These are phyloP conservation scores for Tricholoma bakamatsutake DNA, from an alignment of 768 basidiomycete species.

Conservation along the genomic window DNA sequence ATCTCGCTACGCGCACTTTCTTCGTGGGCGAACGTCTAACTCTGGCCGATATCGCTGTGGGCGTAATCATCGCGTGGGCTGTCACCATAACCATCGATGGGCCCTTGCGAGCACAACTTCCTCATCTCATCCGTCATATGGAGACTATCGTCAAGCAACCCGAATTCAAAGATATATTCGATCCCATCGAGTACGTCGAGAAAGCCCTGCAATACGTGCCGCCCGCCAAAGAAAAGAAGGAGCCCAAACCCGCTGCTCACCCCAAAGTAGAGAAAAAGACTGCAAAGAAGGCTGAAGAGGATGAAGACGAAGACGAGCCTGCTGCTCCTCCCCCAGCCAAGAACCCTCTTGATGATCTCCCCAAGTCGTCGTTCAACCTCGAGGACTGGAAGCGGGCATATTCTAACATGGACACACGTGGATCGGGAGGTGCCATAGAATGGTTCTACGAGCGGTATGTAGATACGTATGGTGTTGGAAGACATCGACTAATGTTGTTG, in stretches of 20 bases:
- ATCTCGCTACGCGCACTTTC: constrained; percentile 78
- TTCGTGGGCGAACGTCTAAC: constrained; percentile 93
- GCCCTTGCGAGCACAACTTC: constrained; percentile 53
- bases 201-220: constrained; percentile 67
- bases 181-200: constrained; percentile 53
- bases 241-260: constrained; percentile 40
- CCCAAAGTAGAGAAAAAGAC: constrained; percentile 58
- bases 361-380: constrained; percentile 82
- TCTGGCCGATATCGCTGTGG: constrained; percentile 73
- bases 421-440: constrained; percentile 73
- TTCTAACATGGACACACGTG: constrained; percentile 96
- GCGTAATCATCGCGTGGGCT: constrained; percentile 47
- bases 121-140: constrained; percentile 75
- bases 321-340: constrained; percentile 87
- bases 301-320: constrained; percentile 72
- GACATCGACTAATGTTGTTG: not conserved
- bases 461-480: too few relatives aligned
- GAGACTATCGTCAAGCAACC: constrained; percentile 89
- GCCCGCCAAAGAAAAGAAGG: constrained; percentile 75
- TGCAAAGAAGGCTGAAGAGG: constrained; percentile 64
- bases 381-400: constrained; percentile 98
- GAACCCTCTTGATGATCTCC: constrained; percentile 91
- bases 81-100: constrained; percentile 62
- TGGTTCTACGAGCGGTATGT: constrained; percentile 96
- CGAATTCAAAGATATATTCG: constrained; percentile 60